Evolutionary conservation across 2,329 filamentous ascomycete genomes (phyloP).

Genomic region (Ceratocystis diversiconidia): DNA sequence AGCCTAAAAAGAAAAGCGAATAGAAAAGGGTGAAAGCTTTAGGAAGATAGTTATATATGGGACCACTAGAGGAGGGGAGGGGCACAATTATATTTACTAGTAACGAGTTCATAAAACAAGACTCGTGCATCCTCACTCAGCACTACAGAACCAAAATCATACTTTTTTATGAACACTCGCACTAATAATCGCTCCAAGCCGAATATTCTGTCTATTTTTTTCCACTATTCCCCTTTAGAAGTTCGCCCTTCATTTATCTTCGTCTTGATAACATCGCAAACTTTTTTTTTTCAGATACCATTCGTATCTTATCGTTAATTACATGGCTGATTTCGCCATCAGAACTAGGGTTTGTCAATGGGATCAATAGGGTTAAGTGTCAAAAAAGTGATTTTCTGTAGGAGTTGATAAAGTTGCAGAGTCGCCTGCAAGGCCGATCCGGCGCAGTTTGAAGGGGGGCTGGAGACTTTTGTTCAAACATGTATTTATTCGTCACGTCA

Average conservation of each 20-base stretch:
- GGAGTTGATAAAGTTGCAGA: too few relatives aligned
- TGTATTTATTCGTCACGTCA: too few relatives aligned
- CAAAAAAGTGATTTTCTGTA: neutral
- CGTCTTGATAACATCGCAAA: neutral
- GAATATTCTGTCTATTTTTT: neutral
- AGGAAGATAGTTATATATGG: neutral
- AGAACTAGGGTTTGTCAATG: neutral
- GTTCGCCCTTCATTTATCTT: neutral
- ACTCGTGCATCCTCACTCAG: neutral
- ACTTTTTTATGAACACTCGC: neutral
- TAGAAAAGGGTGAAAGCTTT: neutral
- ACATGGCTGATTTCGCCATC: neutral
- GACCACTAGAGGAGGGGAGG: slow-evolving; percentile 1
- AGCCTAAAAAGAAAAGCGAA: neutral
- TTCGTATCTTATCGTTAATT: neutral
- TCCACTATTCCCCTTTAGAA: neutral
- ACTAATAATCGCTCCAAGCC: neutral
- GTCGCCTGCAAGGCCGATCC: too few relatives aligned
- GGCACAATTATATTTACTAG: neutral
- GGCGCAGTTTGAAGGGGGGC: too few relatives aligned
- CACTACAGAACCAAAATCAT: too few relatives aligned
- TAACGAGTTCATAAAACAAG: neutral
- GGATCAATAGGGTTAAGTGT: neutral
- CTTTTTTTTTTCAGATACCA: neutral
- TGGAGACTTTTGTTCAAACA: too few relatives aligned